Conservation (phyloP, 345 rosid genomes). For the Brassica carinata region DNA sequence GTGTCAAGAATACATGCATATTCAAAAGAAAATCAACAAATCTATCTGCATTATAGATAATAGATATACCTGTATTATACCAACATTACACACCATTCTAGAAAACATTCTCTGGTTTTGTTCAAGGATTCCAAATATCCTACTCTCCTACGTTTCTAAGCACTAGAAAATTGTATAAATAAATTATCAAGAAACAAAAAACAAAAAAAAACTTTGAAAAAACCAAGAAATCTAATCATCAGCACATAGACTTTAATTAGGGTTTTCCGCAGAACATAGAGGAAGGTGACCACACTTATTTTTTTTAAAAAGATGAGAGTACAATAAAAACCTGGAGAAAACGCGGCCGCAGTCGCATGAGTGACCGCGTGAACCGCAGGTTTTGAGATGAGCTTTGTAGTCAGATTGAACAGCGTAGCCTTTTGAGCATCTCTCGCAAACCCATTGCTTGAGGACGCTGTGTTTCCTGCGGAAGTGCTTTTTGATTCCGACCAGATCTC, state of each 20-base stretch:
- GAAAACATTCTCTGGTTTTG: slow-evolving; percentile 9
- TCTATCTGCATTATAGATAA: background rate
- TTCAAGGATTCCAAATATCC: slow-evolving; percentile 19
- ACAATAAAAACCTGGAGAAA: slow-evolving; percentile 70
- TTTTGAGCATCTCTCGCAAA: slow-evolving; percentile 85
- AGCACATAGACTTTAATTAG: slow-evolving; percentile 12
- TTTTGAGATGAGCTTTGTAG: slow-evolving; percentile 95
- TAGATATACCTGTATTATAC: background rate
- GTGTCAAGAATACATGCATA: slow-evolving; percentile 1
- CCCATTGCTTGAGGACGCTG: slow-evolving; percentile 91
- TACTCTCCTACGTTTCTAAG: background rate
- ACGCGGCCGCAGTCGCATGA: slow-evolving; percentile 98
- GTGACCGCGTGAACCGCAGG: slow-evolving; percentile 96
- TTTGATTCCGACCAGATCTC: slow-evolving; percentile 97
- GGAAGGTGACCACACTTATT: background rate
- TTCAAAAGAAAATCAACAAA: background rate
- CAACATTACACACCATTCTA: slow-evolving; percentile 2
- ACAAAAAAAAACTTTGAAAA: background rate
- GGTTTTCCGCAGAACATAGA: slow-evolving; percentile 5
- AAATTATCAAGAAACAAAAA: background rate
- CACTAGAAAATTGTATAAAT: background rate
- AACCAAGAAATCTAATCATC: background rate
- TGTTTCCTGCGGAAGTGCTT: slow-evolving; percentile 92
- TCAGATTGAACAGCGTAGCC: slow-evolving; percentile 99
- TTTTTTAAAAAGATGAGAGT: background rate